These are phyloP conservation scores for Lactarius pseudohatsudake DNA, from an alignment of 768 basidiomycete genomes.

Conservation along the genomic window DNA sequence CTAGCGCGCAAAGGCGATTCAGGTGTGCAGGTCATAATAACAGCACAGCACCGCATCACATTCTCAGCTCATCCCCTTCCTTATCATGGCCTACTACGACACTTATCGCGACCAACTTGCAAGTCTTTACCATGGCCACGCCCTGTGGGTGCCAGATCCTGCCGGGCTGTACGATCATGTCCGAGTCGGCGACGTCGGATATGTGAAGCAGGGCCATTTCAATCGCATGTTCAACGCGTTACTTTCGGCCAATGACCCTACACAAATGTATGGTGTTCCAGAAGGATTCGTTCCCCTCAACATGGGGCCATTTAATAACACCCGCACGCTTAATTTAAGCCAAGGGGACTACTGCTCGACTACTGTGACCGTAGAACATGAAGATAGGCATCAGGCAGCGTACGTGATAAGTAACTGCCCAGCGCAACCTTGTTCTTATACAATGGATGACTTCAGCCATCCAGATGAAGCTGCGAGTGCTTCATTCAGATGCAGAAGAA, in stretches of 20 bases:
- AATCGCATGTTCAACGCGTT: slow-evolving; percentile 26
- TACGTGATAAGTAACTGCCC: slow-evolving; percentile 3
- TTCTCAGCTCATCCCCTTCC: background rate
- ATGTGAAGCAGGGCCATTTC: slow-evolving; percentile 22
- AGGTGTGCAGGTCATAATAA: background rate
- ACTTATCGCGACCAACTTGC: slow-evolving; percentile 20
- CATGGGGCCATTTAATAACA: slow-evolving; percentile 21
- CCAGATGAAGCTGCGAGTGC: slow-evolving; percentile 10
- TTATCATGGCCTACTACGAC: slow-evolving; percentile 1
- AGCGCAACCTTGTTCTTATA: background rate
- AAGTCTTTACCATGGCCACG: slow-evolving; percentile 14
- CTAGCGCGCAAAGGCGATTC: background rate
- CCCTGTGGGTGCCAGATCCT: slow-evolving; percentile 29
- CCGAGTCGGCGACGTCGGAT: slow-evolving; percentile 29
- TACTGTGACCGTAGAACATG: slow-evolving; percentile 3
- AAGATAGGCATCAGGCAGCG: background rate
- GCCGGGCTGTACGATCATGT: slow-evolving; percentile 20
- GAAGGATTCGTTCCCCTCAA: slow-evolving; percentile 7
- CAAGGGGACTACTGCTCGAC: slow-evolving; percentile 10
- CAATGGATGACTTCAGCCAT: background rate
- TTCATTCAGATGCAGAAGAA: slow-evolving; percentile 13
- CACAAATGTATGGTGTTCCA: slow-evolving; percentile 11
- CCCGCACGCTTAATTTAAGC: slow-evolving; percentile 3
- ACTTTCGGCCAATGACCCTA: slow-evolving; percentile 7
- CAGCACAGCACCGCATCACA: background rate